Evolutionary conservation across 352 stramenopile species (phyloP).

Genomic region (Pythium sukuiense): DNA sequence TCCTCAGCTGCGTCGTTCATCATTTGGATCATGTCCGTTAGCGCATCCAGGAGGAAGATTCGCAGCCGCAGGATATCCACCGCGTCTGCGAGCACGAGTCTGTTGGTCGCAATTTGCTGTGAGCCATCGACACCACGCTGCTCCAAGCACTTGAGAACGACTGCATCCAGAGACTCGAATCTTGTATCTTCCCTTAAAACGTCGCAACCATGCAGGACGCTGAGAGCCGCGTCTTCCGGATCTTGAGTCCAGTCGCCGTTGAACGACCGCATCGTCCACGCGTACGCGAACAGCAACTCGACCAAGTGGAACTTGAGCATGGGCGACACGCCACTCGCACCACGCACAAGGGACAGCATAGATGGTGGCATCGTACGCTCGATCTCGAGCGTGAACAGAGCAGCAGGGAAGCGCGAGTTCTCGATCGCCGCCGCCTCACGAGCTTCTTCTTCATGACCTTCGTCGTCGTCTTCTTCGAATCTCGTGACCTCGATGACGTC

Average conservation of each 20-base stretch:
- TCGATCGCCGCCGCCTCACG: constrained; percentile 26
- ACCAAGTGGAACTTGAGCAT: constrained; percentile 59
- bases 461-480: constrained; percentile 18
- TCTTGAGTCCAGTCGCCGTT: constrained; percentile 79
- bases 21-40: constrained; percentile 50
- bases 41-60: constrained; percentile 67
- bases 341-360: constrained; percentile 36
- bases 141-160: constrained; percentile 36
- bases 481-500: constrained; percentile 12
- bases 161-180: constrained; percentile 48
- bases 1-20: constrained; percentile 33
- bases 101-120: constrained; percentile 25
- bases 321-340: constrained; percentile 31
- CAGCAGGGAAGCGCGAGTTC: constrained; percentile 39
- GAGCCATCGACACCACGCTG: constrained; percentile 8
- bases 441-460: neutral
- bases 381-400: constrained; percentile 46
- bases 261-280: constrained; percentile 65
- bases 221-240: constrained; percentile 40
- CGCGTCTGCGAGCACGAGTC: constrained; percentile 44
- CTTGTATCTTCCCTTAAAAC: constrained; percentile 52
- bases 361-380: constrained; percentile 37
- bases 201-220: constrained; percentile 45
- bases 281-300: constrained; percentile 72
- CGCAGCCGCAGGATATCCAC: constrained; percentile 35